Conservation (phyloP, 129 eudicot species). For the Logfia minima region DNA sequence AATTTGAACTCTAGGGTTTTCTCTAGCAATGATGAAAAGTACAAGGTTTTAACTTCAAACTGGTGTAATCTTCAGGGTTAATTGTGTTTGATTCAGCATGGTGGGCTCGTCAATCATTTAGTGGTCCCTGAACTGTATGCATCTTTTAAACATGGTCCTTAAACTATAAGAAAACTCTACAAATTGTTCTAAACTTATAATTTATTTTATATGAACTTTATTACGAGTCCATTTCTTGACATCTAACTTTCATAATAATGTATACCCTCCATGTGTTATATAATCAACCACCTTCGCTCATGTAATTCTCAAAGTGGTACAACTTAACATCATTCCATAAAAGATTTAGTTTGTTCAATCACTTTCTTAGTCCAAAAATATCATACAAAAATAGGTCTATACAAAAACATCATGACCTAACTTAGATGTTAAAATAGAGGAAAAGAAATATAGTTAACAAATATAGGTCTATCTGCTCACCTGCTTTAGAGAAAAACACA, state of each 20-base stretch:
- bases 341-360: conserved; percentile 1
- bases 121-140: conserved; percentile 31
- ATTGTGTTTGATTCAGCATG: conserved; percentile 12
- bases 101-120: conserved; percentile 34
- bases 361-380: conserved; percentile 12
- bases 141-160: conserved; percentile 31
- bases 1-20: background rate
- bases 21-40: background rate
- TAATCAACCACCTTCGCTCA: background rate
- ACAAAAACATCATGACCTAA: background rate
- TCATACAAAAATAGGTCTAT: conserved; percentile 8
- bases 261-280: conserved; percentile 12
- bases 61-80: conserved; percentile 12
- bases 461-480: conserved; percentile 17
- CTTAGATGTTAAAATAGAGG: background rate
- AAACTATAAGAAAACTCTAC: conserved; percentile 15
- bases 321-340: conserved; percentile 3
- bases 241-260: conserved; percentile 24
- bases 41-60: conserved; percentile 6
- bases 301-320: background rate
- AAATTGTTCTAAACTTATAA: conserved; percentile 15
- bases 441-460: background rate
- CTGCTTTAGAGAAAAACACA: conserved; percentile 14
- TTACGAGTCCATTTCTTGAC: conserved; percentile 21
- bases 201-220: background rate